Evolutionary conservation across 2,329 filamentous ascomycete genomes (phyloP), one percentile per base, ranked within the genome.

Genomic region (Alternaria postmessia): DNA sequence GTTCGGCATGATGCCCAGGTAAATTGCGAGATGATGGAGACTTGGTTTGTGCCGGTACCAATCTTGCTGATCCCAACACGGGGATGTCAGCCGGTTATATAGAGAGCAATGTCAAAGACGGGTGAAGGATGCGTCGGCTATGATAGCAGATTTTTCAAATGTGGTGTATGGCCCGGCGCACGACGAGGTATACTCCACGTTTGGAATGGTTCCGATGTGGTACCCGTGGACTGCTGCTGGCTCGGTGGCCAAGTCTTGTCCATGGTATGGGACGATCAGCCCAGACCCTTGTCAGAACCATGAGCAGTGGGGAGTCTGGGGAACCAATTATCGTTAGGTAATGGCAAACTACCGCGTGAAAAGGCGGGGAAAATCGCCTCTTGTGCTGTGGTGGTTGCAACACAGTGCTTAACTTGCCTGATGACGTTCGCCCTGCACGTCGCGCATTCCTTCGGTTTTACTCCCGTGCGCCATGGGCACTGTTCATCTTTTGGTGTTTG

Each of bases 261-360:
- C 44, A 54, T 51, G 22, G 39, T 57, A 39, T 60, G 57, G 57
- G 46, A 51, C 46, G 46, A 51, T 52, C 34, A 30, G 48, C 55
- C 55, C 54, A 59, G 61, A 26, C 34, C 44, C 59, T 41, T 51
- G 55, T 32, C 8, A 47, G n/a, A 26, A 26, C 20, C 39, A 38
- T 51, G 44, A 16, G 36, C 26, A 39, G 20, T 14, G 47, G 51
- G 39, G 51, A 49, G 57, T 66, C 66, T 68, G 67, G 64, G 64
- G 67, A 67, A 66, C 68, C 64, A 70, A 69, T 70, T 64, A 60
- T 53, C 30, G 55, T 69, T 69, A 70, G 64, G 70, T 71, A 63
- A 58, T 57, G 18, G 42, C n/a, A 18, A 26, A 18, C 28, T 54
- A 34, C 51, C 51, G 48, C 24, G 46, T 36, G 42, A 18, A 51